These are phyloP conservation scores for Jacaranda copaia DNA, from an alignment of 257 asterid species.

Conservation along the genomic window DNA sequence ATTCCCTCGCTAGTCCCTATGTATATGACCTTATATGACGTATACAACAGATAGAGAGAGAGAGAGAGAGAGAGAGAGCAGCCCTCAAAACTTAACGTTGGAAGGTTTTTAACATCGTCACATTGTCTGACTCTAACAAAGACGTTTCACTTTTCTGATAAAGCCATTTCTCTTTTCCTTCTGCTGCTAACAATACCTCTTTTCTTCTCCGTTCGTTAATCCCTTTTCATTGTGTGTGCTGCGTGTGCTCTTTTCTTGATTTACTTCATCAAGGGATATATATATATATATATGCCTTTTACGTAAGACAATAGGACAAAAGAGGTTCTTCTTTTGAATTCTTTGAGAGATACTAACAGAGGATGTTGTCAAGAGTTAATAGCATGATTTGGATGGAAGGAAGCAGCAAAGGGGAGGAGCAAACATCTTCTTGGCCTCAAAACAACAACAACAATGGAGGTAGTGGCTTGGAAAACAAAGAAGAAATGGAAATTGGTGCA, in stretches of 20 bases:
- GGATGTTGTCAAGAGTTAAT: constrained; percentile 68
- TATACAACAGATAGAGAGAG: constrained; percentile 14
- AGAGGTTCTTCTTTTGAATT: not conserved
- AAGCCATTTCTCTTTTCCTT: constrained; percentile 46
- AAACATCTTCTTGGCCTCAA: constrained; percentile 61
- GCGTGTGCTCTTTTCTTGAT: not conserved
- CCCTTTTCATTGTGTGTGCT: not conserved
- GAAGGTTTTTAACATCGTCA: constrained; percentile 42
- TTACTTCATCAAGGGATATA: too few relatives aligned
- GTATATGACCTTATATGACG: not conserved
- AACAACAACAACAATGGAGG: constrained; percentile 38
- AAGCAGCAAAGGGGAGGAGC: constrained; percentile 50
- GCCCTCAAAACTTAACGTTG: constrained; percentile 44
- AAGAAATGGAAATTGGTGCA: constrained; percentile 60
- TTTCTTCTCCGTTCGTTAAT: not conserved
- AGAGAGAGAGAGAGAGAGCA: not conserved
- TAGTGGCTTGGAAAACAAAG: constrained; percentile 38
- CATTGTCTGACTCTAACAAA: constrained; percentile 38
- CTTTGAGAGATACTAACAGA: not conserved
- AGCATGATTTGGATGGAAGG: constrained; percentile 83
- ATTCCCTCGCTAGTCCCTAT: constrained; percentile 29
- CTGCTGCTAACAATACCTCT: constrained; percentile 17
- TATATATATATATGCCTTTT: not conserved
- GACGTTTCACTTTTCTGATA: constrained; percentile 29
- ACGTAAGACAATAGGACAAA: not conserved